Evolutionary conservation across 2,329 filamentous ascomycete genomes (phyloP), one percentile per base, ranked within the genome.

Genomic region (Diaporthe capsici): DNA sequence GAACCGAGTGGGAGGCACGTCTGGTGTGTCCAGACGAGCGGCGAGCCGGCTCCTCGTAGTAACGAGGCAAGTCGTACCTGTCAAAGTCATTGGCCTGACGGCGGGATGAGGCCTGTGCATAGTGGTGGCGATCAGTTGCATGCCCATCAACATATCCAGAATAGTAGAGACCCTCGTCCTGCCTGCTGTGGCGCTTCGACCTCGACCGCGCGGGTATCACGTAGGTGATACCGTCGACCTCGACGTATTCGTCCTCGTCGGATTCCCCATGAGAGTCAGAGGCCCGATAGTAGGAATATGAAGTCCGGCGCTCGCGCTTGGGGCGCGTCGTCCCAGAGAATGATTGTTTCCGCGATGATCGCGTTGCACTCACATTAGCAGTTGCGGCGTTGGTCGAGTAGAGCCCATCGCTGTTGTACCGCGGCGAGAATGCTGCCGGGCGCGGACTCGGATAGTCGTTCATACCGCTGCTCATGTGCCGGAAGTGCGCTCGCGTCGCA

Each of bases 361-460:
- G 83, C 85, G 84, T 82, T 82, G 83, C 84, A 92, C 90, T 92
- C 90, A 92, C 90, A 91, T 91, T 90, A 86, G 89, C 89, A 85
- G 90, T 91, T 85, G 89, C 90, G 67, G 76, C 76, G 74, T 75
- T 70, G 70, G 76, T 77, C 49, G 76, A 77, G 87, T 92, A 92
- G 82, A 90, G 86, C 83, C 90, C 90, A 82, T 87, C 88, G 87
- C 90, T 91, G 83, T 88, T 91, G 86, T 90, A 92, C 80, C 90
- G 88, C 78, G 90, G 90, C 77, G 90, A 92, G 81, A 90, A 90
- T 76, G 87, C 85, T 55, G 85, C 87, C 76, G 85, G 86, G 80
- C 85, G 86, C 76, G 84, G 88, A 79, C 83, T 87, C 77, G 80
- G 71, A 82, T 81, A 86, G 60, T 86, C 83, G 78, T 82, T 81